Evolutionary conservation across 495 filamentous ascomycete genomes (phyloP), one percentile per base, ranked within the genome.

Genomic region (Penicillium manginii): DNA sequence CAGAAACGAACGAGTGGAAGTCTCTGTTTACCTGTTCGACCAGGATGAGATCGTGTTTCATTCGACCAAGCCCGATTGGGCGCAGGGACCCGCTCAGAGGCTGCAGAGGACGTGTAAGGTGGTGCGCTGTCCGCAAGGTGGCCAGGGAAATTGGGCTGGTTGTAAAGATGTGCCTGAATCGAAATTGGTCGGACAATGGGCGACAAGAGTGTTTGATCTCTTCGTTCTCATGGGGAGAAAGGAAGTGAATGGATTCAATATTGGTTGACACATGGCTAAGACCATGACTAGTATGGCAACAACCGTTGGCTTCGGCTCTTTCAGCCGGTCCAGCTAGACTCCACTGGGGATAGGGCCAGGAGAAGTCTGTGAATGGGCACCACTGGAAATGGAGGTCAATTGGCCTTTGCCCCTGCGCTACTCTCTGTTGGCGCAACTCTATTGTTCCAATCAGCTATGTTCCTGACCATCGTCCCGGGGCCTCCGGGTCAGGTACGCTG

Each of bases 281-380:
- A 29, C 4, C 26, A 29, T 29, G 26, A 29, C 26, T 29, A 29
- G 26, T 29, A 8, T 29, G 6, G 4, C 3, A 5, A 8, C 14
- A 6, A 43, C 40, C 40, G 40, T 43, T 43, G 40, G 40, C 7
- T 43, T 50, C 55, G 55, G 55, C 17, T 50, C 21, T 14, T 50
- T 43, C 35, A 57, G 33, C 54, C 54, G 47, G 17, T 22, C 31
- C 22, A 14, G 40, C 54, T 50, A 50, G 48, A 6, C 54, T 37
- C 21, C 33, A 23, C 21, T 15, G 43, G 29, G 53, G 11, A 47
- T 55, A 47, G 52, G 52, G 52, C 45, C 40, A 55, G 43, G 29
- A 49, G 43, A 26, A 4, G 39, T 21, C 9, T 45, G 18, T 23
- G 15, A 39, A 12, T 39, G 35, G 35, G 35, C 35, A n/a, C 1